Conservation (phyloP, 352 stramenopile genomes). For the Globisporangium cylindrosporum region DNA sequence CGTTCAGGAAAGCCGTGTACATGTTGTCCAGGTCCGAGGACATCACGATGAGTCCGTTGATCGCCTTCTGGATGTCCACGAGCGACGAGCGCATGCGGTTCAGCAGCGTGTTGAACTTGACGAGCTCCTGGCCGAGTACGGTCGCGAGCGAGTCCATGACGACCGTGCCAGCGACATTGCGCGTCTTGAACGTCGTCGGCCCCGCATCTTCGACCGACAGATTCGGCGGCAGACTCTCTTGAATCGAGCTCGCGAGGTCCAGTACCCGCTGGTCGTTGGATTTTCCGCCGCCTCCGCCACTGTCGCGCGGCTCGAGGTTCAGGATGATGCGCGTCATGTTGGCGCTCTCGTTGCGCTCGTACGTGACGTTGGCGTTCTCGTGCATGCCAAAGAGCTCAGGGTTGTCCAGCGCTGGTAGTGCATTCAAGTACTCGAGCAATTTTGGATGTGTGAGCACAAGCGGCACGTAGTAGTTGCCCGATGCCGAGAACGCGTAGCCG, state of each 20-base stretch:
- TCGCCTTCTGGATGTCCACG: slow-evolving; percentile 72
- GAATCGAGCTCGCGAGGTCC: slow-evolving; percentile 64
- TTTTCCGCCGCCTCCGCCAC: slow-evolving; percentile 49
- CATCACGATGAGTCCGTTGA: slow-evolving; percentile 92
- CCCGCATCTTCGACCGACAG: slow-evolving; percentile 87
- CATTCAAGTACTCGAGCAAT: slow-evolving; percentile 80
- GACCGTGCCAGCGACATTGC: slow-evolving; percentile 68
- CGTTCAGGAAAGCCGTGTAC: slow-evolving; percentile 93
- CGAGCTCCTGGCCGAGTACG: slow-evolving; percentile 91
- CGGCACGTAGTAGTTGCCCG: slow-evolving; percentile 88
- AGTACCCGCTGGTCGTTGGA: slow-evolving; percentile 88
- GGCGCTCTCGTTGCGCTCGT: slow-evolving; percentile 89
- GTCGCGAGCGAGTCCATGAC: slow-evolving; percentile 93
- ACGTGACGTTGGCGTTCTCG: slow-evolving; percentile 94
- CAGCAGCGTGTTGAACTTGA: slow-evolving; percentile 93
- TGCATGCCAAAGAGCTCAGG: slow-evolving; percentile 96
- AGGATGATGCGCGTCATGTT: slow-evolving; percentile 89
- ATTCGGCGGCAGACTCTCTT: slow-evolving; percentile 51
- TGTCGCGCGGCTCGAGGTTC: slow-evolving; percentile 86
- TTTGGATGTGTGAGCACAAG: slow-evolving; percentile 34
- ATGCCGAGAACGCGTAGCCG: slow-evolving; percentile 87
- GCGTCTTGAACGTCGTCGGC: slow-evolving; percentile 90
- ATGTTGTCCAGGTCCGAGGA: slow-evolving; percentile 95
- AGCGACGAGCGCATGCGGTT: slow-evolving; percentile 81
- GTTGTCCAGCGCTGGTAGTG: slow-evolving; percentile 85